Percentiles rank a stretch among this genome's conserved stretches.
These are phyloP conservation scores for Fraxinus velutina DNA, from an alignment of 305 asterid species.

Conservation along the genomic window DNA sequence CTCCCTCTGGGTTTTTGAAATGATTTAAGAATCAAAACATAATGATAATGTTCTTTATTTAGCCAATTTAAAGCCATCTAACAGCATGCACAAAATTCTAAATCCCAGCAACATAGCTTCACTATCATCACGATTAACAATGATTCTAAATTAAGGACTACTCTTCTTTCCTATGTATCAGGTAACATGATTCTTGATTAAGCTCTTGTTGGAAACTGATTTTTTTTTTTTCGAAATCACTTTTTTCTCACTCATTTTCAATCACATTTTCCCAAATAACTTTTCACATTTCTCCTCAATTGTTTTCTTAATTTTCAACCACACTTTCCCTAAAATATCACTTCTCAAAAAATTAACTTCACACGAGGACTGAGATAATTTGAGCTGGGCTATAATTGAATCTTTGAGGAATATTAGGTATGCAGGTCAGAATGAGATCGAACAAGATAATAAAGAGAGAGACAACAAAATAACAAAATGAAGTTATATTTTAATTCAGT, in stretches of 20 bases:
- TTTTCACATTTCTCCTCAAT: not conserved
- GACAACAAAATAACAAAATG: not conserved
- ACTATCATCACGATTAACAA: not conserved
- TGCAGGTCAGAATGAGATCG: not conserved
- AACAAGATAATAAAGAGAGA: not conserved
- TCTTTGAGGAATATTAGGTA: not conserved
- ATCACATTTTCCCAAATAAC: not conserved
- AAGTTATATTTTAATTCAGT: not conserved
- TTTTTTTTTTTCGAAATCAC: not conserved
- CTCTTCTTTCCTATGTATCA: not conserved
- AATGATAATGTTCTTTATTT: not conserved
- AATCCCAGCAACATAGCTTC: not conserved
- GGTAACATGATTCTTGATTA: not conserved
- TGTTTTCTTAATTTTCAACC: not conserved
- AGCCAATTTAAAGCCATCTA: not conserved
- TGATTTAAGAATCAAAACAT: not conserved
- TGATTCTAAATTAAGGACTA: not conserved
- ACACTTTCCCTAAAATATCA: not conserved
- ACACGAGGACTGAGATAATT: not conserved
- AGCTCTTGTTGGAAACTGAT: not conserved
- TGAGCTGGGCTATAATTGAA: not conserved
- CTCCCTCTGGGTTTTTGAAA: not conserved
- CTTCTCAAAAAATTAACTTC: not conserved
- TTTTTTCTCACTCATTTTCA: not conserved
- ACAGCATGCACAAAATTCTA: not conserved